A percentile compares a stretch with the other conserved stretches of the same genome.
phyloP scores from a whole-genome alignment of 176 grass and related monocot species.

The Tillandsia leiboldiana region DNA sequence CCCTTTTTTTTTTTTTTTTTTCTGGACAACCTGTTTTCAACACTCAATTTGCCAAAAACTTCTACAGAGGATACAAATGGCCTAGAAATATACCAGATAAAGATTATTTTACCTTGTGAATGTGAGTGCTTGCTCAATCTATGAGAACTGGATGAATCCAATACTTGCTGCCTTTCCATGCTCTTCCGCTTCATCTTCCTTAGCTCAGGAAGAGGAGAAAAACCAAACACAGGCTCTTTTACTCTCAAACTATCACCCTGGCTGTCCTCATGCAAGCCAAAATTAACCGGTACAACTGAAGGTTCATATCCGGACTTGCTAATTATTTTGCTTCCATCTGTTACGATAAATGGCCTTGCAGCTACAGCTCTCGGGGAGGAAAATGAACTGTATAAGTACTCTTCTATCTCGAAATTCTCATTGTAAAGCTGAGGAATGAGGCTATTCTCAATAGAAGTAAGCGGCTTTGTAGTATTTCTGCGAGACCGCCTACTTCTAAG shows the following conservation, averaged over 20 bases:
- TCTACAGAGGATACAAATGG: background rate
- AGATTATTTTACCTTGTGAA: constrained; percentile 43
- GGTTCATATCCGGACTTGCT: constrained; percentile 55
- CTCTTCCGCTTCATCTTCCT: constrained; percentile 45
- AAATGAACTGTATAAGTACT: constrained; percentile 57
- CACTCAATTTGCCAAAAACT: background rate
- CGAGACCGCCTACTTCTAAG: constrained; percentile 44
- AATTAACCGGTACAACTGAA: constrained; percentile 27
- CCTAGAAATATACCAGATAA: constrained; percentile 9
- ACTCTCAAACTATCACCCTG: constrained; percentile 16
- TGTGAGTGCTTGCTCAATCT: constrained; percentile 27
- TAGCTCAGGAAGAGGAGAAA: constrained; percentile 36
- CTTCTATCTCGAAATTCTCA: constrained; percentile 66
- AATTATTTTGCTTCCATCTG: constrained; percentile 66
- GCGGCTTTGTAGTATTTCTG: constrained; percentile 46
- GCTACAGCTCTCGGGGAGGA: constrained; percentile 28
- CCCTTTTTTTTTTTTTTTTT: too few relatives aligned
- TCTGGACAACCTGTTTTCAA: too few relatives aligned
- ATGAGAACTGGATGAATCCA: constrained; percentile 14
- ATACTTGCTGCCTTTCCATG: constrained; percentile 8
- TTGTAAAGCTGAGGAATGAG: constrained; percentile 66
- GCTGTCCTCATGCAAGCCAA: constrained; percentile 23
- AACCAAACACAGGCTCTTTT: constrained; percentile 29
- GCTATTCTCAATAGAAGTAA: constrained; percentile 49
- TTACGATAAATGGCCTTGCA: constrained; percentile 58